phyloP scores from a whole-genome alignment of 768 basidiomycete species.

The Candolleomyces efflorescens region DNA sequence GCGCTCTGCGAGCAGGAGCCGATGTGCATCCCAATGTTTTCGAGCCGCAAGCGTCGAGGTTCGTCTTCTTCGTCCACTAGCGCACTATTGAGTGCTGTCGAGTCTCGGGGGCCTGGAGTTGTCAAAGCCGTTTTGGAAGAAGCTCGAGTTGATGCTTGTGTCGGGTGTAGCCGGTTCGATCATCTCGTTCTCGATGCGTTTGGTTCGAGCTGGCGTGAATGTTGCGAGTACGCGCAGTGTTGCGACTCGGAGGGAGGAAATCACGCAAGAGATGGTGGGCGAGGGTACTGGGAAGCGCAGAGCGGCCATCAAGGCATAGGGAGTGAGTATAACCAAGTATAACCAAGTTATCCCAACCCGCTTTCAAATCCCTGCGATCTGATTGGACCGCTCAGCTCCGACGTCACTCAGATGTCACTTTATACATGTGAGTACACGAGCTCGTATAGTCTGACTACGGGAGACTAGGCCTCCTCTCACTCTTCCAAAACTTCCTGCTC shows the following conservation, averaged over 20 bases:
- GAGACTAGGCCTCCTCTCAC: too few relatives aligned
- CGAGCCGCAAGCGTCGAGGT: constrained; percentile 61
- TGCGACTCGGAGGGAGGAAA: too few relatives aligned
- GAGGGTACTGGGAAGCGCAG: too few relatives aligned
- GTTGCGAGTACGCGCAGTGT: constrained; percentile 71
- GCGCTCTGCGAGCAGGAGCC: constrained; percentile 84
- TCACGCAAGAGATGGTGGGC: background rate
- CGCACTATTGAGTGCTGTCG: constrained; percentile 29
- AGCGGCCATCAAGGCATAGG: too few relatives aligned
- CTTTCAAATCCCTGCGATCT: too few relatives aligned
- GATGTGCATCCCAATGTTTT: constrained; percentile 81
- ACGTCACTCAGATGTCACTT: too few relatives aligned
- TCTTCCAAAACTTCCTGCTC: too few relatives aligned
- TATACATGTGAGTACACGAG: too few relatives aligned
- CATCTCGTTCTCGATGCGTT: constrained; percentile 75
- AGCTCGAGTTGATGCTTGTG: constrained; percentile 36
- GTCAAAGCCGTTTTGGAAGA: constrained; percentile 37
- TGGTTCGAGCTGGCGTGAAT: constrained; percentile 62
- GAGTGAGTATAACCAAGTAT: too few relatives aligned
- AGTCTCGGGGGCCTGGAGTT: constrained; percentile 28
- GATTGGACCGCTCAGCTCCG: too few relatives aligned
- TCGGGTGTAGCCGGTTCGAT: constrained; percentile 67
- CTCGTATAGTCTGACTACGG: too few relatives aligned
- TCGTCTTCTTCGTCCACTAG: constrained; percentile 69
- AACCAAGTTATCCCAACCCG: too few relatives aligned